Evolutionary conservation across 495 filamentous ascomycete genomes (phyloP).

Genomic region (Podospora conica): DNA sequence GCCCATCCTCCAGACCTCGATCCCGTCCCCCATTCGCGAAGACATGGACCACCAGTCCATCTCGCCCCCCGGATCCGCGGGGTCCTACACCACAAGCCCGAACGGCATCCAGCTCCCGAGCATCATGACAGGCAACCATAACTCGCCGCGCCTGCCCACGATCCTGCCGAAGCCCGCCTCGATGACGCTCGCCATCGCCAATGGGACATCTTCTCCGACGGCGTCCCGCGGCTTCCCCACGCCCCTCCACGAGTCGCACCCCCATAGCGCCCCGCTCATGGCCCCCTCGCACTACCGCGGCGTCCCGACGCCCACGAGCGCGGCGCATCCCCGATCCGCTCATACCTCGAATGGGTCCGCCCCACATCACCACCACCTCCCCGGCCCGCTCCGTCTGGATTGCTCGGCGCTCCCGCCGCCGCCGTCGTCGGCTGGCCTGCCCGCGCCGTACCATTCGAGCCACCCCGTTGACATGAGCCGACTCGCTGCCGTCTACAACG

Average conservation of each 20-base stretch:
- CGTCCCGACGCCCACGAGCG: slow-evolving; percentile 22
- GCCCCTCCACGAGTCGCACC: slow-evolving; percentile 30
- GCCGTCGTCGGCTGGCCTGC: slow-evolving; percentile 26
- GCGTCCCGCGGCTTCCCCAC: slow-evolving; percentile 31
- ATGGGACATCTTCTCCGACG: slow-evolving; percentile 26
- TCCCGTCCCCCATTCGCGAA: slow-evolving; percentile 45
- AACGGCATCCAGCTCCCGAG: slow-evolving; percentile 40
- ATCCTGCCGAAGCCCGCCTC: slow-evolving; percentile 56
- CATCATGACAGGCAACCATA: slow-evolving; percentile 35
- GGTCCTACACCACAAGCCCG: slow-evolving; percentile 34
- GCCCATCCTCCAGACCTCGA: slow-evolving; percentile 38
- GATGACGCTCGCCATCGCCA: slow-evolving; percentile 37
- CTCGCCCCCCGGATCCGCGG: slow-evolving; percentile 33
- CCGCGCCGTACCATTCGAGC: slow-evolving; percentile 16
- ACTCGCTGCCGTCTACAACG: slow-evolving; percentile 61
- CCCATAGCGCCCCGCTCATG: slow-evolving; percentile 24
- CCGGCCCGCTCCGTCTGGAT: slow-evolving; percentile 44
- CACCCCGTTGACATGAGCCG: slow-evolving; percentile 58
- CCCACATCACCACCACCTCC: slow-evolving; percentile 16
- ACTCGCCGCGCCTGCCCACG: slow-evolving; percentile 44
- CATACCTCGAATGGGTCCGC: slow-evolving; percentile 15
- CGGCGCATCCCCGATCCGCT: slow-evolving; percentile 19
- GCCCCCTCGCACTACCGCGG: slow-evolving; percentile 26
- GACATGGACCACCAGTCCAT: slow-evolving; percentile 26
- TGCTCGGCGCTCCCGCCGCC: slow-evolving; percentile 38